Conservation (phyloP, 805 yeast species). For the Yamadazyma nakazawae region DNA sequence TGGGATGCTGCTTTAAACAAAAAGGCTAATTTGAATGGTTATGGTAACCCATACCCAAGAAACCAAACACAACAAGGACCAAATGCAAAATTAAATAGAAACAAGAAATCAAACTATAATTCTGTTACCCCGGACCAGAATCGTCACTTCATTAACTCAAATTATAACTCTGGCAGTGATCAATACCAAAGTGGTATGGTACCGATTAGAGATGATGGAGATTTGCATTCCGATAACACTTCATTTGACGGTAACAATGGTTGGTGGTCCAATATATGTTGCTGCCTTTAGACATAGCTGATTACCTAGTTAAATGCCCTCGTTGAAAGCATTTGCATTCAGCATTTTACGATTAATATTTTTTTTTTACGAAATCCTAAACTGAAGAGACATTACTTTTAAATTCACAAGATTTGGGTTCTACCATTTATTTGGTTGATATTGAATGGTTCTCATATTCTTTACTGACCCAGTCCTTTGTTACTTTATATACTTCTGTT, state of each 20-base stretch:
- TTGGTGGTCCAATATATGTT: slow-evolving; percentile 13
- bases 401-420: not conserved
- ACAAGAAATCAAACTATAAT: slow-evolving; percentile 18
- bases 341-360: not conserved
- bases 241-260: slow-evolving; percentile 23
- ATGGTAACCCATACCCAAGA: slow-evolving; percentile 64
- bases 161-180: slow-evolving; percentile 8
- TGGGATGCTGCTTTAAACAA: slow-evolving; percentile 77
- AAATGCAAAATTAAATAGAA: slow-evolving; percentile 14
- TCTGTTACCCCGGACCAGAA: slow-evolving; percentile 15
- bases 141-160: slow-evolving; percentile 15
- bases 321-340: not conserved
- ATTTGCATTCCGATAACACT: slow-evolving; percentile 38
- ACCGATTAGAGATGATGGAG: slow-evolving; percentile 35
- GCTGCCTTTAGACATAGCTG: slow-evolving; percentile 12
- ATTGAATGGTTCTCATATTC: not conserved
- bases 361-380: not conserved
- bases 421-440: not conserved
- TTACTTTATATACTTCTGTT: not conserved
- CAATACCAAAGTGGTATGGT: slow-evolving; percentile 27
- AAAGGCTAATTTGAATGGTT: slow-evolving; percentile 78
- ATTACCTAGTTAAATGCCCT: not conserved
- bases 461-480: not conserved
- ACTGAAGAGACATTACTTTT: not conserved
- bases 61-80: slow-evolving; percentile 15